A percentile compares a stretch with the other conserved stretches of the same genome.
These are phyloP conservation scores for Drechslerella coelobrocha DNA, from an alignment of 2,329 filamentous ascomycete genomes.

Conservation along the genomic window DNA sequence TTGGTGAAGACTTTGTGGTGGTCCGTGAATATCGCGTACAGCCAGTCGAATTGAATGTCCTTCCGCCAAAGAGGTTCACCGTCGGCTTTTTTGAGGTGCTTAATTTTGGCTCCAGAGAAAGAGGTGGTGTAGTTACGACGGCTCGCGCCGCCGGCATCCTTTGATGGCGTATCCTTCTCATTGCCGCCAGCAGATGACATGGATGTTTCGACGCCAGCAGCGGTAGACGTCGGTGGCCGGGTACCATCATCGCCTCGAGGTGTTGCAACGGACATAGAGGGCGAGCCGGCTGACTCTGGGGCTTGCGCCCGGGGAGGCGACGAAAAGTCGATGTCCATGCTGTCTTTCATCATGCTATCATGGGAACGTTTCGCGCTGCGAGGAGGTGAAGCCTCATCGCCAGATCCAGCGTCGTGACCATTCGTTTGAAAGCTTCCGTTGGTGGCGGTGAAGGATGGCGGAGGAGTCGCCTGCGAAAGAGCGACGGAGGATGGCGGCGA, in stretches of 20 bases:
- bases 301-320: constrained; percentile 17
- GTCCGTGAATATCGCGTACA: constrained; percentile 80
- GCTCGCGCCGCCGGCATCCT: constrained; percentile 29
- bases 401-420: constrained; percentile 32
- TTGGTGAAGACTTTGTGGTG: constrained; percentile 82
- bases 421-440: constrained; percentile 44
- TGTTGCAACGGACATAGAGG: constrained; percentile 25
- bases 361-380: constrained; percentile 46
- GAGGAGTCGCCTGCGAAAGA: constrained; percentile 40
- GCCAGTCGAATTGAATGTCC: constrained; percentile 88
- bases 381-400: constrained; percentile 37
- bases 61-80: constrained; percentile 84
- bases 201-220: constrained; percentile 8
- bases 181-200: constrained; percentile 12
- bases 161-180: constrained; percentile 44
- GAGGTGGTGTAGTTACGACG: constrained; percentile 50
- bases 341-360: constrained; percentile 48
- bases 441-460: constrained; percentile 39
- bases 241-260: constrained; percentile 30
- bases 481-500: constrained; percentile 43
- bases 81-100: constrained; percentile 86
- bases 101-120: constrained; percentile 66
- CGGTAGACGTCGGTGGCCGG: constrained; percentile 21
- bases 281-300: constrained; percentile 20
- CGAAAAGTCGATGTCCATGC: constrained; percentile 39